Evolutionary conservation across 495 filamentous ascomycete genomes (phyloP), one percentile per base, ranked within the genome.

Genomic region (Daldinia concentrica): DNA sequence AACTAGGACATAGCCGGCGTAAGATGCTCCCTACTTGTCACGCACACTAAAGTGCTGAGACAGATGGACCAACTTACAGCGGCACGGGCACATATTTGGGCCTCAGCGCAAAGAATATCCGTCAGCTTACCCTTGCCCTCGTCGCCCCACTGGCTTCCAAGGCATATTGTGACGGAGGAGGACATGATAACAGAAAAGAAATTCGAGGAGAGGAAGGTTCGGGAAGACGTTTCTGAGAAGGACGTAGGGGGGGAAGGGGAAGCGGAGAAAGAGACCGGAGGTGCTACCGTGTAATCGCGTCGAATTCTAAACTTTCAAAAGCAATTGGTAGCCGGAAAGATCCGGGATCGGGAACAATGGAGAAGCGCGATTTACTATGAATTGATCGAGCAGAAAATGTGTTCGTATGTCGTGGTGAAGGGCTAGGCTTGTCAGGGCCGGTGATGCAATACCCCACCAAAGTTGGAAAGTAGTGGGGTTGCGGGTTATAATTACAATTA

Each of bases 71-170:
- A 54, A 54, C 51, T 54, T 54, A 54, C 51, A 30, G 51, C 51
- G 51, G 51, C 51, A 54, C 51, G 51, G 26, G 51, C 51, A 30
- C 51, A 54, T 14, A 54, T 30, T 30, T 54, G 51, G 2, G 51
- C 51, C 51, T 54, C 51, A 30, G 51, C 51, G 51, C 51, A 54
- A 54, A 54, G 51, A 54, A 54, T 54, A 54, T 54, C 51, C 29
- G 51, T 54, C 29, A 54, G 29, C 29, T 54, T 54, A 30, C 51
- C 51, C 51, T 54, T 54, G 29, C 51, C 51, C 29, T 54, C 51
- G 29, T 54, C 51, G 29, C 51, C 51, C 51, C 51, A 54, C 15
- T 54, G 51, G 29, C 51, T 54, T 54, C 51, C 51, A 27, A 54
- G 29, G 51, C 51, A 54, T 17, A 54, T 17, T 15, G 51, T 54